A percentile compares a stretch with the other conserved stretches of the same genome.
Evolutionary conservation across 2,329 filamentous ascomycete species (phyloP).

Genomic region (Stagonosporopsis vannaccii): DNA sequence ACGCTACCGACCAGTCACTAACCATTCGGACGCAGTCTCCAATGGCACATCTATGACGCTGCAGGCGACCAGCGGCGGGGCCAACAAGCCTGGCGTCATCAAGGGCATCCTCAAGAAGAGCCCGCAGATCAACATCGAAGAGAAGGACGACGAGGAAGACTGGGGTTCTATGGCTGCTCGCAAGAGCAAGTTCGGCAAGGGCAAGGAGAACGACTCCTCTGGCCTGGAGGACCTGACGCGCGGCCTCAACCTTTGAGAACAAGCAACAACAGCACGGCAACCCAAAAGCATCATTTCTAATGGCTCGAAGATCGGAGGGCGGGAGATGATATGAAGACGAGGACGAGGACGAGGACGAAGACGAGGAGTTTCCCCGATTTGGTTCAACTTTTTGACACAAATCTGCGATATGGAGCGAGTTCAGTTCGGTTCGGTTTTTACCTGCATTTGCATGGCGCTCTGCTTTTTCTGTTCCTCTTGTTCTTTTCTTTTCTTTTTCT

Average conservation of each 20-base stretch:
- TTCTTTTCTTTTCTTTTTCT: background rate
- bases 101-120: slow-evolving; percentile 47
- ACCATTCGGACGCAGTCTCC: slow-evolving; percentile 39
- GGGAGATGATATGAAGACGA: background rate
- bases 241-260: slow-evolving; percentile 32
- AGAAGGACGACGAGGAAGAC: slow-evolving; percentile 43
- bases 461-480: background rate
- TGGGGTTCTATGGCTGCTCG: slow-evolving; percentile 43
- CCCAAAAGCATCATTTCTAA: background rate
- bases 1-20: slow-evolving; percentile 87
- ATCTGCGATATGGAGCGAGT: slow-evolving; percentile 18
- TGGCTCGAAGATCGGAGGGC: slow-evolving; percentile 7
- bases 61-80: slow-evolving; percentile 39
- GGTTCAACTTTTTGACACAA: background rate
- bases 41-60: slow-evolving; percentile 44
- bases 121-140: slow-evolving; percentile 18
- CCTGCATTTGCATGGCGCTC: slow-evolving; percentile 15
- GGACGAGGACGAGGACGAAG: background rate
- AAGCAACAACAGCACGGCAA: background rate
- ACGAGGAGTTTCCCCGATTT: slow-evolving; percentile 8
- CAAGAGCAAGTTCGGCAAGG: slow-evolving; percentile 37
- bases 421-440: background rate
- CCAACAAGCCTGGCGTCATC: slow-evolving; percentile 26
- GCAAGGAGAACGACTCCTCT: slow-evolving; percentile 25
- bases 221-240: slow-evolving; percentile 37